phyloP scores from a whole-genome alignment of 352 stramenopile genomes.

The Thalassiosira hispida region DNA sequence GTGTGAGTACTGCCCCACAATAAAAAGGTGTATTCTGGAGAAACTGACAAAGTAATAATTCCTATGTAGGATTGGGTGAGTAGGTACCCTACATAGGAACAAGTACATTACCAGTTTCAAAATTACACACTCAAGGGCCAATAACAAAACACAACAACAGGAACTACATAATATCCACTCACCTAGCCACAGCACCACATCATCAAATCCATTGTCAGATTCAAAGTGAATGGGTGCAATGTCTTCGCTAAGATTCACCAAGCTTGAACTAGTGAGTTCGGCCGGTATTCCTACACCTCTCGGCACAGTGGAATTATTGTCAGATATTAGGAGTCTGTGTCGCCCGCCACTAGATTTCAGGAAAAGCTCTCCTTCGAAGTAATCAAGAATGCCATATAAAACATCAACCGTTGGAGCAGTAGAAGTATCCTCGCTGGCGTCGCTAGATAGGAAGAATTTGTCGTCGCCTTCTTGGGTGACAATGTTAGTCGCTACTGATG shows the following conservation, averaged over 20 bases:
- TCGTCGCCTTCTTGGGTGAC: slow-evolving; percentile 44
- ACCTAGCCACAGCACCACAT: slow-evolving; percentile 53
- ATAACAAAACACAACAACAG: too few species aligned
- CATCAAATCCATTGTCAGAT: slow-evolving; percentile 40
- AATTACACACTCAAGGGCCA: too few species aligned
- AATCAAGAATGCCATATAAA: slow-evolving; percentile 53
- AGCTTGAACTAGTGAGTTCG: slow-evolving; percentile 27
- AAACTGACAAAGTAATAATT: too few species aligned
- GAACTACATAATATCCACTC: too few species aligned
- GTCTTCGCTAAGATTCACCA: slow-evolving; percentile 43
- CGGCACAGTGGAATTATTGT: slow-evolving; percentile 34
- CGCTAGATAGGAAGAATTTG: slow-evolving; percentile 51
- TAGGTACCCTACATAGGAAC: too few species aligned
- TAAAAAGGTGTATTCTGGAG: too few species aligned
- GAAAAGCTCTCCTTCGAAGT: slow-evolving; percentile 45
- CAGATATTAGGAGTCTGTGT: slow-evolving; percentile 57
- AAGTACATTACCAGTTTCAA: too few species aligned
- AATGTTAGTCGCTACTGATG: slow-evolving; percentile 24
- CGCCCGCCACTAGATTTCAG: slow-evolving; percentile 33
- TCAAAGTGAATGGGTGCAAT: slow-evolving; percentile 55
- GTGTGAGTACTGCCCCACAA: too few species aligned
- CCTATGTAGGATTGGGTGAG: too few species aligned
- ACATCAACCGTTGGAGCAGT: slow-evolving; percentile 34
- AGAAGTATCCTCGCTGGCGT: slow-evolving; percentile 46
- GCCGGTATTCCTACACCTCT: slow-evolving; percentile 31